Conservation (phyloP, 2,329 filamentous ascomycete genomes). For the Aspergillus ustus region DNA sequence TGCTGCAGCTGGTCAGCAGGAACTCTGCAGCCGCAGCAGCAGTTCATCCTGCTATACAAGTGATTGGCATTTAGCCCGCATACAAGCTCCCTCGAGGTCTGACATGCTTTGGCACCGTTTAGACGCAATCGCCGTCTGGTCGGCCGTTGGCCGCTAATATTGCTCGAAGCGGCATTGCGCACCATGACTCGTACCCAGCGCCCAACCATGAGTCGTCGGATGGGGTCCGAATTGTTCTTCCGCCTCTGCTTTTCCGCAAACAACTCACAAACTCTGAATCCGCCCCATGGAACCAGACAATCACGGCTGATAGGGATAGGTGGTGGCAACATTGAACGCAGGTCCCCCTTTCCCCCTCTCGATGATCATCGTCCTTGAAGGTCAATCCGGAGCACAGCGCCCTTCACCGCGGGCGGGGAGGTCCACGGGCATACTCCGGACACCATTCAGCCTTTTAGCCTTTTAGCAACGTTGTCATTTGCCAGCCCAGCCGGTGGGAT, state of each 20-base stretch:
- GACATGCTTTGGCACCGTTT: background rate
- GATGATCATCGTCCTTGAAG: background rate
- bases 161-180: background rate
- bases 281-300: background rate
- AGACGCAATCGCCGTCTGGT: background rate
- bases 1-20: background rate
- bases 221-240: background rate
- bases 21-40: background rate
- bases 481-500: background rate
- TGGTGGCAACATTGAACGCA: background rate
- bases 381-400: background rate
- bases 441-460: slow-evolving; percentile 1
- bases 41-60: background rate
- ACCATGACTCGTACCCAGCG: background rate
- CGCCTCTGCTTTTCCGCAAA: background rate
- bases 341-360: background rate
- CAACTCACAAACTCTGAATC: background rate
- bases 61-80: background rate
- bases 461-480: background rate
- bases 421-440: background rate
- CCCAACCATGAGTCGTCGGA: background rate
- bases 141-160: background rate
- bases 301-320: background rate
- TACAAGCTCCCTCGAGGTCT: background rate
- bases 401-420: background rate